Evolutionary conservation across 495 filamentous ascomycete genomes (phyloP), one percentile per base, ranked within the genome.

Genomic region (Usnea hakonensis): DNA sequence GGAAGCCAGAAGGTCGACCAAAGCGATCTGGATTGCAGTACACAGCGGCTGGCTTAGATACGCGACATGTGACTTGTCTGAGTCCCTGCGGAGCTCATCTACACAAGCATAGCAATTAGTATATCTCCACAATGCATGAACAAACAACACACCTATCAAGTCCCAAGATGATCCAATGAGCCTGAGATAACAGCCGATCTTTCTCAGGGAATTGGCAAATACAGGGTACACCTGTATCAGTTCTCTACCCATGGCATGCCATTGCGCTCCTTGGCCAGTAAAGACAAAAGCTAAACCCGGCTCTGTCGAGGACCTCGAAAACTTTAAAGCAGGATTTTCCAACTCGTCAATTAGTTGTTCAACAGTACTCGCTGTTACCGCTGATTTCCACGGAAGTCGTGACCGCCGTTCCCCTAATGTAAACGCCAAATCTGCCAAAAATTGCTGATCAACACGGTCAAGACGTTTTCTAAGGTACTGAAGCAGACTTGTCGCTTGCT

Each of bases 241-340:
- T 17, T 64, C 62, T 10, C 79, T 77, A 2, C 82, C 83, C 83
- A 86, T 86, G 32, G 75, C 78, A 40, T 75, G 65, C 80, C 80
- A 86, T 60, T 84, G 79, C 30, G 79, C 78, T 6, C 79, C 78
- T 54, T 79, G 77, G n/a, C 77, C 62, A 3, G 55, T 64, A 32
- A 64, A 64, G 2, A 59, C 43, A 26, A 37, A 64, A 21, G 28
- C 56, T 2, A 64, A 5, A 9, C 8, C 17, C 21, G 26, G 14
- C 37, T 43, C 36, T 5, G 8, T 19, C 1, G 21, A 17, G 19
- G 48, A 36, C 30, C 40, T 28, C 80, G 57, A 61, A 1, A 65
- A 67, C 1, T 58, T 35, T 13, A 35, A 35, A 21, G 46, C 55
- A n/a, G n/a, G n/a, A n/a, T n/a, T n/a, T n/a, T n/a, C n/a, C n/a